A percentile compares a stretch with the other conserved stretches of the same genome.
phyloP scores from a whole-genome alignment of 139 green algal species.

The Dunaliella primolecta region DNA sequence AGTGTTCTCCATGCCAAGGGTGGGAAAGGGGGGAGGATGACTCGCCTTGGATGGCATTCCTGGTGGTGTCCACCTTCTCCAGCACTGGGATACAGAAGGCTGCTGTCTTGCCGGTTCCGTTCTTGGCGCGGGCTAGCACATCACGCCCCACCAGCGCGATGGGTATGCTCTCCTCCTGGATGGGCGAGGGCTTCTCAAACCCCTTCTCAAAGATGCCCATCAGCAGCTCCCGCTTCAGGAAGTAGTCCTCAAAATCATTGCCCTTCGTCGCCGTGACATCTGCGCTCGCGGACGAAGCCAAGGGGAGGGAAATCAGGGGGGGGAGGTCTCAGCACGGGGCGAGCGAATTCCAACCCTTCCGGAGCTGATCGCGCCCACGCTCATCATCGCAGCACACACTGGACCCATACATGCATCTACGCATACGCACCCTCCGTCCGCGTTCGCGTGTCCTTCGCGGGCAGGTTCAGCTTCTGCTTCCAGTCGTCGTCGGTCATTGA shows the following conservation, averaged over 20 bases:
- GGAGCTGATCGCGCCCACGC: not conserved
- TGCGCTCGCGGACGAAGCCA: conserved; percentile 53
- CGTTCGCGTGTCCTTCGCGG: conserved; percentile 77
- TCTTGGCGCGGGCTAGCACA: conserved; percentile 98
- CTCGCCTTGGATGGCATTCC: conserved; percentile 89
- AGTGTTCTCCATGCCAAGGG: too few relatives aligned
- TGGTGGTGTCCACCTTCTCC: conserved; percentile 86
- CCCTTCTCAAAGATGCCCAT: conserved; percentile 99
- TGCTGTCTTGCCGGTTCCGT: conserved; percentile 98
- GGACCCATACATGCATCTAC: too few relatives aligned
- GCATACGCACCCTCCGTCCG: conserved; percentile 73
- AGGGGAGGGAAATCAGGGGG: not conserved
- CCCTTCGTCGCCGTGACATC: conserved; percentile 98
- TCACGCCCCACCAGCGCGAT: conserved; percentile 96
- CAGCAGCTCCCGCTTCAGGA: conserved; percentile 94
- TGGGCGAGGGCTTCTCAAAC: conserved; percentile 91
- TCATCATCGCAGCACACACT: not conserved
- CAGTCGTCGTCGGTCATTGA: conserved; percentile 59
- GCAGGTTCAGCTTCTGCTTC: conserved; percentile 80
- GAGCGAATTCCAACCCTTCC: not conserved
- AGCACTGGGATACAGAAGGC: conserved; percentile 98
- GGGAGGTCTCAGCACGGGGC: not conserved
- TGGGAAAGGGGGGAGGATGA: too few relatives aligned
- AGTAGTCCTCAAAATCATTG: conserved; percentile 99
- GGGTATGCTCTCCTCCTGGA: conserved; percentile 96